phyloP scores from a whole-genome alignment of 768 basidiomycete species.

The Artomyces pyxidatus region DNA sequence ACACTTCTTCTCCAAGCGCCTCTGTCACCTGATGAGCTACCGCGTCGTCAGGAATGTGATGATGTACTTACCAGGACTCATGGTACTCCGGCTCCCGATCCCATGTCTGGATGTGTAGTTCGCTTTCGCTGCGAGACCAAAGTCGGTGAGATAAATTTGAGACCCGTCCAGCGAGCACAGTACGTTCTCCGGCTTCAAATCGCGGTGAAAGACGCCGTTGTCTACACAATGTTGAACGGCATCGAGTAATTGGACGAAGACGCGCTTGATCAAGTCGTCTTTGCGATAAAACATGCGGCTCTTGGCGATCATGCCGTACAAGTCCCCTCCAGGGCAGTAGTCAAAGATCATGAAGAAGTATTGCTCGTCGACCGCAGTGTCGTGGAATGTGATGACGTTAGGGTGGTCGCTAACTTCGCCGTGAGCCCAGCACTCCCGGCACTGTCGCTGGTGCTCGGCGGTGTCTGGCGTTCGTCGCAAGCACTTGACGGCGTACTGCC shows the following conservation, averaged over 20 bases:
- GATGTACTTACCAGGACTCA: slow-evolving; percentile 54
- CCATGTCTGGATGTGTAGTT: slow-evolving; percentile 40
- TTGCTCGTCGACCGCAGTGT: not conserved
- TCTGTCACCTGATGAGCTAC: slow-evolving; percentile 29
- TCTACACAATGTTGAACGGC: slow-evolving; percentile 70
- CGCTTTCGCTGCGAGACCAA: slow-evolving; percentile 57
- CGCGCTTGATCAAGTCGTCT: slow-evolving; percentile 43
- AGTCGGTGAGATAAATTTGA: slow-evolving; percentile 62
- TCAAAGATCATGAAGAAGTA: slow-evolving; percentile 24
- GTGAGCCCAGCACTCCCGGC: slow-evolving; percentile 7
- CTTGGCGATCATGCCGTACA: slow-evolving; percentile 65
- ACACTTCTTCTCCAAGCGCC: slow-evolving; percentile 38
- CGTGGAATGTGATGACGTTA: slow-evolving; percentile 7
- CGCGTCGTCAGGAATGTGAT: not conserved
- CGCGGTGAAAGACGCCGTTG: slow-evolving; percentile 70
- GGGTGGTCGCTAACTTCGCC: not conserved
- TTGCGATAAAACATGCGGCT: slow-evolving; percentile 26
- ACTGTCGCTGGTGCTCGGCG: not conserved
- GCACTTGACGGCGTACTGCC: not conserved
- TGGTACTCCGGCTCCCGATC: slow-evolving; percentile 55
- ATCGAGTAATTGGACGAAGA: slow-evolving; percentile 75
- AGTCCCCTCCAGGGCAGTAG: slow-evolving; percentile 49
- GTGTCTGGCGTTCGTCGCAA: not conserved
- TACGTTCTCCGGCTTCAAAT: slow-evolving; percentile 83
- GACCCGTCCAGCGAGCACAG: slow-evolving; percentile 47